These are phyloP conservation scores for Backusella luteola DNA, from an alignment of 192 early-diverging fungal species.

Conservation along the genomic window DNA sequence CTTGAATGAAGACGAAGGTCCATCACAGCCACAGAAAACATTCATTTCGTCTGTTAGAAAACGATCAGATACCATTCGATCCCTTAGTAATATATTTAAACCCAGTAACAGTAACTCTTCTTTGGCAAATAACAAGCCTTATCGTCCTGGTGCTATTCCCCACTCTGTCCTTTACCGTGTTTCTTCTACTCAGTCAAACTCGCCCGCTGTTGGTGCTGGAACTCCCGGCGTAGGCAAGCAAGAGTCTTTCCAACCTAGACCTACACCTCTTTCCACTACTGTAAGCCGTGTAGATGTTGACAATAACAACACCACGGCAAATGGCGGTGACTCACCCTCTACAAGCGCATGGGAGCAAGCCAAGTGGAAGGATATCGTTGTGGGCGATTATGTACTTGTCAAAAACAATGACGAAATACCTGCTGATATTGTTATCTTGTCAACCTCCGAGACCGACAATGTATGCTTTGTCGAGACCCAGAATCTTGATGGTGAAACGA, in stretches of 20 bases:
- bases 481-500: slow-evolving; percentile 98
- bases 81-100: slow-evolving; percentile 27
- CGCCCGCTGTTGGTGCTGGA: neutral
- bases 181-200: neutral
- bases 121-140: slow-evolving; percentile 16
- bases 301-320: neutral
- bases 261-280: slow-evolving; percentile 7
- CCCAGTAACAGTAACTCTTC: neutral
- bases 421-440: slow-evolving; percentile 87
- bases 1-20: neutral
- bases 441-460: slow-evolving; percentile 80
- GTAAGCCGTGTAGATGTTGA: neutral
- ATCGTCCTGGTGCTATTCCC: slow-evolving; percentile 40
- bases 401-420: slow-evolving; percentile 85
- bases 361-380: slow-evolving; percentile 83
- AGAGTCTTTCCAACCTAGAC: neutral
- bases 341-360: slow-evolving; percentile 56
- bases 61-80: slow-evolving; percentile 30
- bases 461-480: slow-evolving; percentile 97
- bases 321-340: neutral
- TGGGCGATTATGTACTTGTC: slow-evolving; percentile 88
- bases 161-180: slow-evolving; percentile 44
- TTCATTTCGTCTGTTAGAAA: slow-evolving; percentile 14
- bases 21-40: slow-evolving; percentile 8
- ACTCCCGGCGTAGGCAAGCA: neutral